Evolutionary conservation across 192 early-diverging fungal genomes (phyloP), one percentile per base, ranked within the genome.

Genomic region (Rhizoclosmatium sp.): DNA sequence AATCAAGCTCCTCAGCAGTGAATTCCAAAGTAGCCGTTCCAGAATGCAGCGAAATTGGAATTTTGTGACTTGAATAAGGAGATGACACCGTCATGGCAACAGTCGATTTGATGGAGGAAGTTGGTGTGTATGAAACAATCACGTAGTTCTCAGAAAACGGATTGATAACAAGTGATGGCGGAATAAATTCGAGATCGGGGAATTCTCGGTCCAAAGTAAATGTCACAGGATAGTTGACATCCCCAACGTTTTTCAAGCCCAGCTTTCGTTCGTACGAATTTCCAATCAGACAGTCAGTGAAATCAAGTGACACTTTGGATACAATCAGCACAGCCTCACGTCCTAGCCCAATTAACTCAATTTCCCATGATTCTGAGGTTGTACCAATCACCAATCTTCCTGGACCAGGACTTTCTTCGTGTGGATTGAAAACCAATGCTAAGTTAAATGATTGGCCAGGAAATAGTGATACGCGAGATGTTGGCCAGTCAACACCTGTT

Each of bases 231-330:
- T 91, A 91, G 68, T 91, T 91, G 59, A 91, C 90, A 80, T 91
- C 90, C 14, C 90, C 90, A 49, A 91, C 87, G 68, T 91, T 91
- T 79, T 91, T 91, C 16, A 91, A 75, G 9, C 86, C 87, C 19
- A 91, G 76, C 71, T 89, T 89, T 73, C 91, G 88, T 69, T 91
- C 89, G 74, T 91, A 91, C 2, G 87, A 78, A 78, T 91, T 91
- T 66, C 90, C 90, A 68, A 91, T 91, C 19, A 91, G 68, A 81
- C 90, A 91, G 60, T 91, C 89, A 23, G 84, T 75, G 65, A 91
- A 91, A n/a, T 88, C 86, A 3, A 91, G 71, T 3, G 83, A 82
- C 12, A 85, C 80, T 49, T 89, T 89, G 7, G 90, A 91, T 7
- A 91, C 86, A 77, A 91, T 91, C 39, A 91, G 76, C 7, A 91